These are phyloP conservation scores for Acephala macrosclerotiorum DNA, from an alignment of 2,329 filamentous ascomycete genomes.

Conservation along the genomic window DNA sequence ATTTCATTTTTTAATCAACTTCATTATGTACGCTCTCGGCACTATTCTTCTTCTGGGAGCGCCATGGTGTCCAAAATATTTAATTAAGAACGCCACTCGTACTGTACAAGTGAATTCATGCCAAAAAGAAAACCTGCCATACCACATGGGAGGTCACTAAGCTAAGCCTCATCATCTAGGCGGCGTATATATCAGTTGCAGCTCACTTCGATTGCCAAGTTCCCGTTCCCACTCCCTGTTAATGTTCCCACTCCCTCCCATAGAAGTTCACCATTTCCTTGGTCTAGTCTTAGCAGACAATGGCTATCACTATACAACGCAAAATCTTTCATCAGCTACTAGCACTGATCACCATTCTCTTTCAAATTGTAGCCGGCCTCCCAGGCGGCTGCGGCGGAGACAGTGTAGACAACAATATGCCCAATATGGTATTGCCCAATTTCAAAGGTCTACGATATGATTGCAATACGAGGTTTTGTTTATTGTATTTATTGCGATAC, in stretches of 20 bases:
- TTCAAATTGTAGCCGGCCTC: neutral
- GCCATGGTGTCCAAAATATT: slow-evolving; percentile 9
- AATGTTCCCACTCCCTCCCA: neutral
- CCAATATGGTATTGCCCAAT: no score
- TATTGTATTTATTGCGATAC: no score
- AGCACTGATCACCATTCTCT: neutral
- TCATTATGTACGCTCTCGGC: slow-evolving; percentile 6
- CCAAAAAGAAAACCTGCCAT: neutral
- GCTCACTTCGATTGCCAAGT: slow-evolving; percentile 3
- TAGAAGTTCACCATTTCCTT: slow-evolving; percentile 3
- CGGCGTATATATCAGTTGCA: neutral
- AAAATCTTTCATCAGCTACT: slow-evolving; percentile 14
- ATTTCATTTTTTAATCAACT: neutral
- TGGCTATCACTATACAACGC: slow-evolving; percentile 1
- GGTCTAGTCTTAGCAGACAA: slow-evolving; percentile 10
- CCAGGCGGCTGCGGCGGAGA: slow-evolving; percentile 9
- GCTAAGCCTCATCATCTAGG: neutral
- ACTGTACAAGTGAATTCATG: slow-evolving; percentile 9
- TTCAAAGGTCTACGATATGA: no score
- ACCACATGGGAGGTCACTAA: neutral
- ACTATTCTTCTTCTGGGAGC: slow-evolving; percentile 10
- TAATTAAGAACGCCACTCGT: slow-evolving; percentile 3
- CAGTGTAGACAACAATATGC: no score
- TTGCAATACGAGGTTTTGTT: no score
- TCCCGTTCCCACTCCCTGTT: no score